Evolutionary conservation across 148 eudicot species (phyloP).

Genomic region (Chenopodium suecicum): DNA sequence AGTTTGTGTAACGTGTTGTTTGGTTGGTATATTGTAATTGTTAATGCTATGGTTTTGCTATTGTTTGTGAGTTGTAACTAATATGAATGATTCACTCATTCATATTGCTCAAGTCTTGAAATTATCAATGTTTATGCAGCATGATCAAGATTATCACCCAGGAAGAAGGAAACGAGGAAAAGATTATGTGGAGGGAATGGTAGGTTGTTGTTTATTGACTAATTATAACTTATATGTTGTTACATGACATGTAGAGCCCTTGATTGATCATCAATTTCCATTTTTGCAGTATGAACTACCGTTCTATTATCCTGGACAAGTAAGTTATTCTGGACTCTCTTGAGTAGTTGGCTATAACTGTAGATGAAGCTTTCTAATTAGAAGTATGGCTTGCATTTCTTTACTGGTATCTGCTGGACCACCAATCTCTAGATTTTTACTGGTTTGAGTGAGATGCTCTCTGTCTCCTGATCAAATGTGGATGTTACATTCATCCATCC

Average conservation of each 20-base stretch:
- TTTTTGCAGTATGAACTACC: constrained; percentile 94
- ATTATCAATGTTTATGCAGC: constrained; percentile 42
- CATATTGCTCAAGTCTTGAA: constrained; percentile 11
- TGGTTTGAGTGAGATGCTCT: background rate
- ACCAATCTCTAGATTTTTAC: background rate
- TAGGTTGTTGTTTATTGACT: constrained; percentile 23
- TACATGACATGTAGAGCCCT: constrained; percentile 4
- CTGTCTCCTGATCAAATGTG: background rate
- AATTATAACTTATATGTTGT: constrained; percentile 12
- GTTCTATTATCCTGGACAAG: constrained; percentile 98
- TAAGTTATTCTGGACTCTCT: constrained; percentile 37
- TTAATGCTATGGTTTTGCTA: background rate
- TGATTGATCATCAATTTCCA: constrained; percentile 24
- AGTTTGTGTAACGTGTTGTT: constrained; percentile 1
- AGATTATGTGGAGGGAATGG: constrained; percentile 96
- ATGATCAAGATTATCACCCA: constrained; percentile 94
- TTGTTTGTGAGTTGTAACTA: background rate
- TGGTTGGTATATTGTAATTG: background rate
- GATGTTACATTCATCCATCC: background rate
- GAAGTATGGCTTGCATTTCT: background rate
- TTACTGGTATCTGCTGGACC: background rate
- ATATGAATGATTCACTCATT: constrained; percentile 15
- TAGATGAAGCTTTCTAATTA: background rate
- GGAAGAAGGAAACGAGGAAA: constrained; percentile 98
- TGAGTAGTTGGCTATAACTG: background rate